Conservation (phyloP, 1,284 basidiomycete genomes). For the Hemileia vastatrix region DNA sequence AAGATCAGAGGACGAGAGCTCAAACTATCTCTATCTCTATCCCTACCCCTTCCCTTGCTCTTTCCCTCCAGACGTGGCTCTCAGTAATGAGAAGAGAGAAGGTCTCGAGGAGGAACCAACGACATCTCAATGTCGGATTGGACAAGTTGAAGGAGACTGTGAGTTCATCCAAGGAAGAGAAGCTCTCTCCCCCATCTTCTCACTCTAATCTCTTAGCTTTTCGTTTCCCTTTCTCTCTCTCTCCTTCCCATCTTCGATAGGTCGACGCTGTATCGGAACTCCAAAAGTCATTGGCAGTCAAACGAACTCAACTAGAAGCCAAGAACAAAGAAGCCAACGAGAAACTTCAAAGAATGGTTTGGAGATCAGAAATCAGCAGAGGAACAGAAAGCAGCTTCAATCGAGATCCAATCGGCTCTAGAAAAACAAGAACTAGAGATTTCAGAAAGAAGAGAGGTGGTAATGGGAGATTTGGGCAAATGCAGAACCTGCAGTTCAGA, state of each 20-base stretch:
- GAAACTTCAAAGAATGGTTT: conserved; percentile 43
- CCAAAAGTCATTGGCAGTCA: conserved; percentile 39
- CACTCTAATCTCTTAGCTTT: not conserved
- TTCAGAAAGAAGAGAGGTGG: conserved; percentile 32
- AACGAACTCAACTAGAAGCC: conserved; percentile 38
- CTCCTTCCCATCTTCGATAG: no score
- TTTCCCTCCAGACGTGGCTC: conserved; percentile 27
- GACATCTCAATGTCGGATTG: conserved; percentile 42
- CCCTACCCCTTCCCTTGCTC: no score
- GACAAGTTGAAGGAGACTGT: no score
- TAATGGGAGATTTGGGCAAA: conserved; percentile 41
- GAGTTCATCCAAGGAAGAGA: not conserved
- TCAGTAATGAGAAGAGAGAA: conserved; percentile 39
- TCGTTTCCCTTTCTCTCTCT: not conserved
- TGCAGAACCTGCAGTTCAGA: conserved; percentile 43
- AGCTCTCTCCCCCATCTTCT: not conserved
- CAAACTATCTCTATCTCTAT: no score
- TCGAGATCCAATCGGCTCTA: conserved; percentile 37
- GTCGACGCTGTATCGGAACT: conserved; percentile 40
- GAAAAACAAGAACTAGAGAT: conserved; percentile 37
- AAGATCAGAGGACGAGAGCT: no score
- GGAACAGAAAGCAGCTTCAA: conserved; percentile 37
- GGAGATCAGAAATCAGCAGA: conserved; percentile 43
- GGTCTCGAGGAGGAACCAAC: conserved; percentile 43
- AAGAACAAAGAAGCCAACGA: conserved; percentile 43